phyloP scores from a whole-genome alignment of 2,329 filamentous ascomycete genomes.

The Stemphylium beticola region DNA sequence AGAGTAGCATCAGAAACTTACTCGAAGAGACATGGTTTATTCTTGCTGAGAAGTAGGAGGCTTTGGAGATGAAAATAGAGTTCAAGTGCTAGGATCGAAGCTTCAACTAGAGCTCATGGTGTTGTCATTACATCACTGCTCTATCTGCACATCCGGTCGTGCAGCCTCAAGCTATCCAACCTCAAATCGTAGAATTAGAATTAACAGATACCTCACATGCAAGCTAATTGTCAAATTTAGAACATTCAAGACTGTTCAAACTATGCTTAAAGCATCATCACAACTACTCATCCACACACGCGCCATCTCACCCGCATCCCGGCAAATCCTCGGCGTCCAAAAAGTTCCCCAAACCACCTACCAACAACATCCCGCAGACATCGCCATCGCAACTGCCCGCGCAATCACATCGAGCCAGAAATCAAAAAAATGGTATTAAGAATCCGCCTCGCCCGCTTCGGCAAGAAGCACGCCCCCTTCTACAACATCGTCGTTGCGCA shows the following conservation, averaged over 20 bases:
- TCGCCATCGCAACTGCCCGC: not conserved
- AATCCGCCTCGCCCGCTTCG: constrained; percentile 93
- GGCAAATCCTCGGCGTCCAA: constrained; percentile 21
- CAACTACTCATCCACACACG: constrained; percentile 9
- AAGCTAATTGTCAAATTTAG: too few relatives aligned
- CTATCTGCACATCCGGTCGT: not conserved
- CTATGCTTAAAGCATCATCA: not conserved
- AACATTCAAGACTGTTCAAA: not conserved
- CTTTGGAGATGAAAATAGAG: too few relatives aligned
- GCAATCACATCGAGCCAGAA: not conserved
- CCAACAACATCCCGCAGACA: not conserved
- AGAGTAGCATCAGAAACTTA: not conserved
- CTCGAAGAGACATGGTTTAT: constrained; percentile 24
- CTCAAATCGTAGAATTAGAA: not conserved
- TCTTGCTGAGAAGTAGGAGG: not conserved
- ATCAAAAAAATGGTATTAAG: constrained; percentile 87
- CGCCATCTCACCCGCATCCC: not conserved
- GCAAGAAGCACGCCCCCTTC: constrained; percentile 83
- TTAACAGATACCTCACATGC: too few relatives aligned
- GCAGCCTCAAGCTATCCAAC: not conserved
- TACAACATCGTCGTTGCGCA: constrained; percentile 98
- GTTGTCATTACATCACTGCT: constrained; percentile 43
- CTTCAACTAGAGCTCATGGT: constrained; percentile 4
- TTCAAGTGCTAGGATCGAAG: not conserved
- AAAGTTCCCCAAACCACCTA: constrained; percentile 18